Base-by-base conservation (phyloP, 805 yeast species). In the Wickerhamiella sorbophila region DNA sequence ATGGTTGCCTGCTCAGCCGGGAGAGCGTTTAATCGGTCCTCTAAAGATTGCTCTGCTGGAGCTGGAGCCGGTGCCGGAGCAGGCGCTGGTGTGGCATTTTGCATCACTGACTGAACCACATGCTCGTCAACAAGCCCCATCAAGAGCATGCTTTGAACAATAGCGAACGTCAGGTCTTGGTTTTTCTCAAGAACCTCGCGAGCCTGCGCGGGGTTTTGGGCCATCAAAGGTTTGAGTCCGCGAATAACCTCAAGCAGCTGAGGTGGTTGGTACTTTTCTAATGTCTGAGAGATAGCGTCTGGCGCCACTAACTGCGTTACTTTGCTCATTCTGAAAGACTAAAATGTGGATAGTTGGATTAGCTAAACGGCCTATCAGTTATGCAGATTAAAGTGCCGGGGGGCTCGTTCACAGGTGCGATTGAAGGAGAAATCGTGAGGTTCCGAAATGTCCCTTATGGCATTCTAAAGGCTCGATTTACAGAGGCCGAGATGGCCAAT, bases 161-260 rank as follows among this genome's bases (percentile, higher is more conserved):
- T 61, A 0, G 91, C 85, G 54, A 77, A 83, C 1, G 80, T 63
- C 40, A 86, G 63, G 53, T 83, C 94, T 0, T 91, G 88, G 51
- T 77, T 75, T 46, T 73, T 75, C 20, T 69, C 68, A 19, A 85
- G 64, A 32, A 85, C 61, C 29, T 69, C 69, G 41, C 68, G 71
- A 64, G 79, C 79, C 44, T 76, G 64, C 6, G 66, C 66, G 0
- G 84, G 82, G 46, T 79, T 70, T 35, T 67, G 69, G 3, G 60
- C 58, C 2, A 79, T 61, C 75, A 81, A 74, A 20, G 62, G 60
- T 48, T 74, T 72, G 8, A 81, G 70, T 44, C 78, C 81, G 36
- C 60, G 58, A 15, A 79, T 47, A 21, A 77, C 56, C 31, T 68
- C 70, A 8, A 64, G 52, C 27, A 79, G 64, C 38, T 77, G 64